These are phyloP conservation scores for Russula ochroleuca DNA, from an alignment of 768 basidiomycete genomes.

Conservation along the genomic window DNA sequence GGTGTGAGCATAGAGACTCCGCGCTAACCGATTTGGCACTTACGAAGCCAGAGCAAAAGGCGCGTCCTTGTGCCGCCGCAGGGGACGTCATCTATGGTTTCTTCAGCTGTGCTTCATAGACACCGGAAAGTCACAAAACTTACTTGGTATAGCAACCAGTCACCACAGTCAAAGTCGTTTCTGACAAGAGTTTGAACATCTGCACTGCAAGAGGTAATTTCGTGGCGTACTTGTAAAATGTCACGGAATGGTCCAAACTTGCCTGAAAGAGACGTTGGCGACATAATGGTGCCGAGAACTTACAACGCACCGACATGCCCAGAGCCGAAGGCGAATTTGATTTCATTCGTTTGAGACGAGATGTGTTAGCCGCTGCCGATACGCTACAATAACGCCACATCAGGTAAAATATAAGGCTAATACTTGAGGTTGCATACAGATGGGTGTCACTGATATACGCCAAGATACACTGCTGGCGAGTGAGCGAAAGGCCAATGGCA, in stretches of 20 bases:
- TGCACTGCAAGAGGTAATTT: not conserved
- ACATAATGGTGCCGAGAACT: not conserved
- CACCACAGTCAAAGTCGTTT: conserved; percentile 69
- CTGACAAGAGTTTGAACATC: conserved; percentile 36
- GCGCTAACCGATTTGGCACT: not conserved
- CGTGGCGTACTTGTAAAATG: conserved; percentile 65
- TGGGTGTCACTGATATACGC: conserved; percentile 74
- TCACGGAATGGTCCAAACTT: conserved; percentile 74
- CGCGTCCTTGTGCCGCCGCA: conserved; percentile 15
- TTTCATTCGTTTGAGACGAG: conserved; percentile 47
- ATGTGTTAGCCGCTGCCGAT: conserved; percentile 46
- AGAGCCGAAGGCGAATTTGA: conserved; percentile 40
- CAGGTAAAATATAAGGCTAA: conserved; percentile 20
- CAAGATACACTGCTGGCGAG: conserved; percentile 57
- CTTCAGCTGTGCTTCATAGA: not conserved
- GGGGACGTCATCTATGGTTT: conserved; percentile 9
- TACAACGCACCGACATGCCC: conserved; percentile 56
- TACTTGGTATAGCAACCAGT: conserved; percentile 78
- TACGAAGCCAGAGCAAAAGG: conserved; percentile 18
- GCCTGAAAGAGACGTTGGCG: conserved; percentile 41
- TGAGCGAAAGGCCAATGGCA: not conserved
- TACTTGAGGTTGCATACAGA: conserved; percentile 45
- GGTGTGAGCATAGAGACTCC: not conserved
- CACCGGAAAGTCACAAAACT: conserved; percentile 28
- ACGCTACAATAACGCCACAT: conserved; percentile 43